These are phyloP conservation scores for Botrytis squamosa DNA, from an alignment of 2,329 filamentous ascomycete species.

Conservation along the genomic window DNA sequence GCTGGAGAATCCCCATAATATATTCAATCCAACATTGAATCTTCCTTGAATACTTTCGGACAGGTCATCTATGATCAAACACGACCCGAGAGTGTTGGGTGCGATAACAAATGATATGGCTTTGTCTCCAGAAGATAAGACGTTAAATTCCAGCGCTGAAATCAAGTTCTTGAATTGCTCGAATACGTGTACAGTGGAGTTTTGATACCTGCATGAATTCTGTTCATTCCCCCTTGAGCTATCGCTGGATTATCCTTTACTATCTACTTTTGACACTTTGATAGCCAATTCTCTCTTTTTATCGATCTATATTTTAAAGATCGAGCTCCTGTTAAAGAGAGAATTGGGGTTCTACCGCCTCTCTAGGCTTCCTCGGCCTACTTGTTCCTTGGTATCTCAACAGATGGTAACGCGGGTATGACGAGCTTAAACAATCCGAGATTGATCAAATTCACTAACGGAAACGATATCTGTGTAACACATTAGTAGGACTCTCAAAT, in stretches of 20 bases:
- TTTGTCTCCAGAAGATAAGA: conserved; percentile 34
- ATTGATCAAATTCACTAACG: too few species aligned
- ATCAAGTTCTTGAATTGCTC: conserved; percentile 62
- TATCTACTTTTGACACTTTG: too few species aligned
- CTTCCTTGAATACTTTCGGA: too few species aligned
- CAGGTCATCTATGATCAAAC: conserved; percentile 52
- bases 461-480: too few species aligned
- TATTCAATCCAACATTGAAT: too few species aligned
- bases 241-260: too few species aligned
- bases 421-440: too few species aligned
- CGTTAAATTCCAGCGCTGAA: conserved; percentile 45
- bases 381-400: too few species aligned
- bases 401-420: too few species aligned
- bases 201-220: conserved; percentile 60
- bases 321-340: not conserved
- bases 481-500: too few species aligned
- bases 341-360: not conserved
- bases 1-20: too few species aligned
- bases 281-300: not conserved
- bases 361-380: too few species aligned
- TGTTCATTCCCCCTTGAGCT: not conserved
- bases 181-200: conserved; percentile 73
- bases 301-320: not conserved
- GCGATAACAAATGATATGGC: conserved; percentile 68
- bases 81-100: conserved; percentile 70